Conservation (phyloP, 306 rosid genomes). For the Quercus suber region DNA sequence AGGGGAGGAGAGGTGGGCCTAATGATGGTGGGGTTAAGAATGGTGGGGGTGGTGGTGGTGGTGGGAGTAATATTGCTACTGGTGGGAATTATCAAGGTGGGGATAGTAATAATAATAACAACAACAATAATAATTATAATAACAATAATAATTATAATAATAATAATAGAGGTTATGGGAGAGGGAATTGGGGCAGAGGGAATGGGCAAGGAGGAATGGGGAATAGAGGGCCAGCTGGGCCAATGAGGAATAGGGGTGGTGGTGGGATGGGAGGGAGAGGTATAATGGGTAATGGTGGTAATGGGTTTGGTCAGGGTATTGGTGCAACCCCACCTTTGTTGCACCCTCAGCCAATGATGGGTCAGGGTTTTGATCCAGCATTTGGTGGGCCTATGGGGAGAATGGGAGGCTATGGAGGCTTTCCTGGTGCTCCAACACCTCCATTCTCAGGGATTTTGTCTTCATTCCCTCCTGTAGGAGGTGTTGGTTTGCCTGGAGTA, state of each 20-base stretch:
- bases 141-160: constrained; percentile 46
- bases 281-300: constrained; percentile 85
- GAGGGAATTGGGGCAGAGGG: constrained; percentile 95
- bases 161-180: constrained; percentile 65
- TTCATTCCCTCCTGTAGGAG: constrained; percentile 76
- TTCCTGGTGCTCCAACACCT: constrained; percentile 85
- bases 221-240: constrained; percentile 76
- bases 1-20: constrained; percentile 58
- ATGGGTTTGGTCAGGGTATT: constrained; percentile 87
- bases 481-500: constrained; percentile 90
- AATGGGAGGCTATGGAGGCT: constrained; percentile 88
- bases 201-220: constrained; percentile 81
- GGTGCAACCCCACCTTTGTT: constrained; percentile 77
- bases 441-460: constrained; percentile 85
- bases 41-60: constrained; percentile 56
- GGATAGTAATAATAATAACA: constrained; percentile 47
- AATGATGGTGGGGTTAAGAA: constrained; percentile 46
- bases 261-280: constrained; percentile 94
- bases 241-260: constrained; percentile 76
- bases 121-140: constrained; percentile 34
- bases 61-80: constrained; percentile 62
- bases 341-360: constrained; percentile 92
- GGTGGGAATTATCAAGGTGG: constrained; percentile 94
- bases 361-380: constrained; percentile 94
- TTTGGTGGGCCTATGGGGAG: constrained; percentile 94